These are phyloP conservation scores for Aquanectria penicillioides DNA, from an alignment of 2,329 filamentous ascomycete species.

Conservation along the genomic window DNA sequence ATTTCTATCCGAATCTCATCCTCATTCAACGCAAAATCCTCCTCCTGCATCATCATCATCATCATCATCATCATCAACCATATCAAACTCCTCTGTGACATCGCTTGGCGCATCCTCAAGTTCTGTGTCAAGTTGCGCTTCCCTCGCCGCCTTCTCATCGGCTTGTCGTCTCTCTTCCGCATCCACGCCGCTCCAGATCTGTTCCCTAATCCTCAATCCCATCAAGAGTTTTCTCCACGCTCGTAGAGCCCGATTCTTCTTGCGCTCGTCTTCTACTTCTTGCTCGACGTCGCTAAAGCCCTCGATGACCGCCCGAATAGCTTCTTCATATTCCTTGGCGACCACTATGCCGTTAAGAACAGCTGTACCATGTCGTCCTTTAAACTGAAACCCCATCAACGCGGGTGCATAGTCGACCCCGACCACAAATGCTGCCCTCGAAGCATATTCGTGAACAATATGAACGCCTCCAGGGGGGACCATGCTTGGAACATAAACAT, in stretches of 20 bases:
- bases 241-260: constrained; percentile 76
- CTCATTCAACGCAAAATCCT: constrained; percentile 54
- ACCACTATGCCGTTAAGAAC: constrained; percentile 83
- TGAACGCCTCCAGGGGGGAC: constrained; percentile 84
- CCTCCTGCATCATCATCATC: constrained; percentile 57
- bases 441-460: constrained; percentile 68
- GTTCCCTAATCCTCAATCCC: constrained; percentile 78
- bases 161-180: constrained; percentile 56
- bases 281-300: constrained; percentile 74
- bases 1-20: not conserved
- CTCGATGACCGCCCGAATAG: constrained; percentile 73
- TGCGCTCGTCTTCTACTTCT: constrained; percentile 73
- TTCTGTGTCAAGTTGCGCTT: constrained; percentile 49
- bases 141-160: constrained; percentile 49
- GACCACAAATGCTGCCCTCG: constrained; percentile 77
- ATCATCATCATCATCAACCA: constrained; percentile 54
- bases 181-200: constrained; percentile 71
- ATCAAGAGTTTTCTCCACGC: constrained; percentile 77
- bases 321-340: constrained; percentile 76
- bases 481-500: constrained; percentile 93
- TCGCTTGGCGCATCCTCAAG: constrained; percentile 51
- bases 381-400: constrained; percentile 89
- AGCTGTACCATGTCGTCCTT: constrained; percentile 85
- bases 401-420: constrained; percentile 90
- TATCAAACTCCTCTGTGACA: constrained; percentile 55